These are phyloP conservation scores for Lepiota subincarnata DNA, from an alignment of 768 basidiomycete genomes.

Conservation along the genomic window DNA sequence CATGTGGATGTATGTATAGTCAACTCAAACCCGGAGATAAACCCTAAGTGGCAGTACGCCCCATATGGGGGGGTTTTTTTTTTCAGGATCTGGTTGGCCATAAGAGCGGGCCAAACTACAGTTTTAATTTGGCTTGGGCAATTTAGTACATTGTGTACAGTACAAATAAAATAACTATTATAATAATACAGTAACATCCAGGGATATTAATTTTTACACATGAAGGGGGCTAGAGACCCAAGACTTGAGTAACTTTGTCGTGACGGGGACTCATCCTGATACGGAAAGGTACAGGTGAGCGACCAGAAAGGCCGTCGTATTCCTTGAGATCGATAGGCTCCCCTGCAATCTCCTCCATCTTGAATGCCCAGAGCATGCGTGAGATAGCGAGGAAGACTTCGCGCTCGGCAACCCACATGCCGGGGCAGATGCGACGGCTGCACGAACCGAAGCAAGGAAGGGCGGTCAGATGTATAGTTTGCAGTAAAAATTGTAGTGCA, in stretches of 20 bases:
- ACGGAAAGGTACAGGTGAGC: constrained; percentile 41
- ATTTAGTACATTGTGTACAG: no score
- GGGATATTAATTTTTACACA: no score
- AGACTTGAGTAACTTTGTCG: constrained; percentile 23
- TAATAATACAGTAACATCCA: no score
- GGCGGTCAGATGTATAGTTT: background rate
- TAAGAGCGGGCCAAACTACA: no score
- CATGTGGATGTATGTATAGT: no score
- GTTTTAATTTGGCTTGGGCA: no score
- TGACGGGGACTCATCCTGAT: constrained; percentile 29
- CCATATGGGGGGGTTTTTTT: no score
- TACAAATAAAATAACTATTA: no score
- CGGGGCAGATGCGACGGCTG: constrained; percentile 39
- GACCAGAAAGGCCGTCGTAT: constrained; percentile 43
- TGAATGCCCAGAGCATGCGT: constrained; percentile 46
- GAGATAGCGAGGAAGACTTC: constrained; percentile 43
- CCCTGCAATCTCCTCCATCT: constrained; percentile 33
- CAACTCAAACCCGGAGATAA: no score
- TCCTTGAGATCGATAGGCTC: constrained; percentile 43
- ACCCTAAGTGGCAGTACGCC: no score
- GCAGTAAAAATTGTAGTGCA: background rate
- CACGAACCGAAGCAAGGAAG: no score
- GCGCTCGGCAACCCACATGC: constrained; percentile 40
- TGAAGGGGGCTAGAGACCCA: constrained; percentile 1
- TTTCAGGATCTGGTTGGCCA: no score